Conservation (phyloP, 176 grass and related monocot species). For the Typha latifolia region DNA sequence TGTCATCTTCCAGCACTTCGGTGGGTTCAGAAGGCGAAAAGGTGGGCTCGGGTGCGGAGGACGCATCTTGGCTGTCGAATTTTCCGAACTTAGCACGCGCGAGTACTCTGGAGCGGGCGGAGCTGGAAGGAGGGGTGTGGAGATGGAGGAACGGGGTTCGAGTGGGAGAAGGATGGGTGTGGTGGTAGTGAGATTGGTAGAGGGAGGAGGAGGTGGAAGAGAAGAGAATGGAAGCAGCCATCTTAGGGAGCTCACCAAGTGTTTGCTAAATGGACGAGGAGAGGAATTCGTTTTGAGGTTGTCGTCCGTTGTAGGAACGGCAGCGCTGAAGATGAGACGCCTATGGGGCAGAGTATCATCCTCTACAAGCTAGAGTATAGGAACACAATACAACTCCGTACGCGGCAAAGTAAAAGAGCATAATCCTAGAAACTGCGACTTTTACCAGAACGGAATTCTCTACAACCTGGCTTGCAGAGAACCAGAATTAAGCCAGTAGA, state of each 20-base stretch:
- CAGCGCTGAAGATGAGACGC: too few relatives aligned
- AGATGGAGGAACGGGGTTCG: background rate
- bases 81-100: conserved; percentile 63
- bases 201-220: background rate
- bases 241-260: too few relatives aligned
- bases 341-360: too few relatives aligned
- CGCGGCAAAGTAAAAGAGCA: too few relatives aligned
- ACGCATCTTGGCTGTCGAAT: conserved; percentile 52
- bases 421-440: too few relatives aligned
- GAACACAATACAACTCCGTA: too few relatives aligned
- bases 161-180: background rate
- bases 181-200: background rate
- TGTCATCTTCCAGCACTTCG: conserved; percentile 31
- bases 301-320: background rate
- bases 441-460: too few relatives aligned
- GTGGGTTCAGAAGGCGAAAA: background rate
- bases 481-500: too few relatives aligned
- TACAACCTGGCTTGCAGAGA: too few relatives aligned
- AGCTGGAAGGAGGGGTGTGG: background rate
- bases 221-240: background rate
- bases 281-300: background rate
- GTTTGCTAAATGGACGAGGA: too few relatives aligned
- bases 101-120: background rate
- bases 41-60: conserved; percentile 10
- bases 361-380: too few relatives aligned